These are phyloP conservation scores for Cryphonectria carpinicola DNA, from an alignment of 2,329 filamentous ascomycete species.

Conservation along the genomic window DNA sequence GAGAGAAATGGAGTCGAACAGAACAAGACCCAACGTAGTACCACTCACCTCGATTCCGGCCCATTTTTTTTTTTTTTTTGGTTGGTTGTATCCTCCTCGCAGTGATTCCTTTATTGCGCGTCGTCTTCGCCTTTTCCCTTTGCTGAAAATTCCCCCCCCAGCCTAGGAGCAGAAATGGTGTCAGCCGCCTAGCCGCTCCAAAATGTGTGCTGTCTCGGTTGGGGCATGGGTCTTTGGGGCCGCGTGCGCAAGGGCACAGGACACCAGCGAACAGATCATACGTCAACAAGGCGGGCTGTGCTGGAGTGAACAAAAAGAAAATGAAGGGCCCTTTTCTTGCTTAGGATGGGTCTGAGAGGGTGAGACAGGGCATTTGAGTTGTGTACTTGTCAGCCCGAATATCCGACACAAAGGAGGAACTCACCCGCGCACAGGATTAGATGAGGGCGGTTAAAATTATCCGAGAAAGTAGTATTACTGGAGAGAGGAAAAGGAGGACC, in stretches of 20 bases:
- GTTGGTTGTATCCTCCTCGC: slow-evolving; percentile 18
- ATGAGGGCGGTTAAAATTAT: too few species aligned
- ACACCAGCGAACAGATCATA: slow-evolving; percentile 18
- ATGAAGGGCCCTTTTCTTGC: neutral
- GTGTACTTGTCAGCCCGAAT: neutral
- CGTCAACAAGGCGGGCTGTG: slow-evolving; percentile 25
- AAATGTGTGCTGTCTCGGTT: slow-evolving; percentile 25
- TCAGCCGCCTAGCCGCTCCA: slow-evolving; percentile 22
- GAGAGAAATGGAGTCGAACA: slow-evolving; percentile 37
- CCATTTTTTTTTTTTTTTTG: slow-evolving; percentile 47
- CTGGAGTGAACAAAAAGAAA: neutral
- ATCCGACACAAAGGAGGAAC: neutral
- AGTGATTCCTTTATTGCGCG: slow-evolving; percentile 29
- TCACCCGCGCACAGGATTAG: neutral
- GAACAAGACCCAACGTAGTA: neutral
- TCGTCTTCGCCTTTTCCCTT: slow-evolving; percentile 16
- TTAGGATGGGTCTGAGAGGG: neutral
- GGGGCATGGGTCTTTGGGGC: slow-evolving; percentile 25
- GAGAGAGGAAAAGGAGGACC: too few species aligned
- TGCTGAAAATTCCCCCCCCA: slow-evolving; percentile 21
- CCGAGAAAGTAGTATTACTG: neutral
- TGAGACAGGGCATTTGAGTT: slow-evolving; percentile 11
- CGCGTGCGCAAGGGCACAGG: slow-evolving; percentile 22
- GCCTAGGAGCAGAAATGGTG: slow-evolving; percentile 21
- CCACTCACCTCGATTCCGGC: slow-evolving; percentile 55